phyloP scores from a whole-genome alignment of 78 protist genomes.

The Protostelium mycophagum region DNA sequence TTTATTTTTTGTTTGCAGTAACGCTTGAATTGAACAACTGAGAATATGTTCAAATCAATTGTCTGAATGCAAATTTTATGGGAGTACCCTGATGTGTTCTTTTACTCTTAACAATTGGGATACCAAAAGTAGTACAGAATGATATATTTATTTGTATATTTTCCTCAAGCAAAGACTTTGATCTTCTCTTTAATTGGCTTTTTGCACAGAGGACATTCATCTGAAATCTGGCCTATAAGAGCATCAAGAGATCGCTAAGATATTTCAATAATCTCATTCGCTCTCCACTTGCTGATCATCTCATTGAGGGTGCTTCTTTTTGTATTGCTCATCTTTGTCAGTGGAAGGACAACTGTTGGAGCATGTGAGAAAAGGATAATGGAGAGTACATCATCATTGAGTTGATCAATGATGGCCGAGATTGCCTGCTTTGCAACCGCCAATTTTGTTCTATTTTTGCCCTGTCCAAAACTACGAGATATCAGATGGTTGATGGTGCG shows the following conservation, averaged over 20 bases:
- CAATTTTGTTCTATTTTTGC: not conserved
- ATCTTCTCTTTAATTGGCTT: not conserved
- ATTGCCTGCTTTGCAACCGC: not conserved
- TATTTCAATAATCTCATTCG: no score
- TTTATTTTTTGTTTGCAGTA: no score
- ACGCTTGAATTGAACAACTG: no score
- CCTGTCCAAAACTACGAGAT: not conserved
- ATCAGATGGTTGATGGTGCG: not conserved
- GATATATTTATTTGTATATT: no score
- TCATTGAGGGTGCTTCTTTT: not conserved
- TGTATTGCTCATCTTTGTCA: not conserved
- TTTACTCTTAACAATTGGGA: no score
- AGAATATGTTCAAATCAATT: no score
- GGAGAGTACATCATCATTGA: not conserved
- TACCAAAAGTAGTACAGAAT: no score
- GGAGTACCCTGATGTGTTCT: no score
- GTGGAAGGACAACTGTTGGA: not conserved
- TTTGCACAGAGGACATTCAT: not conserved
- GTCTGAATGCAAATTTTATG: no score
- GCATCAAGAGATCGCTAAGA: no score
- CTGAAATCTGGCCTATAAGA: not conserved
- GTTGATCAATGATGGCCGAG: not conserved
- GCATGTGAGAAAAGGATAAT: not conserved
- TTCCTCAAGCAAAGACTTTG: not conserved
- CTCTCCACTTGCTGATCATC: not conserved